These are phyloP conservation scores for Tetrapisispora fleetii DNA, from an alignment of 805 yeast genomes.

Conservation along the genomic window DNA sequence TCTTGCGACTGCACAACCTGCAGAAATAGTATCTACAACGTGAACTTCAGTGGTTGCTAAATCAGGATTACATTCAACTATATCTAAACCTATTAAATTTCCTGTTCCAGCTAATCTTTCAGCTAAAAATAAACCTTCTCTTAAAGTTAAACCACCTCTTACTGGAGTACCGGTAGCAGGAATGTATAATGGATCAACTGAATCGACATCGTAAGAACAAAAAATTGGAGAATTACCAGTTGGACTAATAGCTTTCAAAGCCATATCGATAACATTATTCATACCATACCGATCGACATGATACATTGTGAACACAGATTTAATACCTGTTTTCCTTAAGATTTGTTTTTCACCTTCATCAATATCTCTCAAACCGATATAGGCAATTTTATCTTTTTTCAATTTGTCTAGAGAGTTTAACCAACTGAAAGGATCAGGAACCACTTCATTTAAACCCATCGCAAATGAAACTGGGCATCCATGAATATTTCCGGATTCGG, in stretches of 20 bases:
- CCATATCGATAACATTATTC: conserved; percentile 85
- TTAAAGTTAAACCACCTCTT: conserved; percentile 85
- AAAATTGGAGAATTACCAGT: conserved; percentile 67
- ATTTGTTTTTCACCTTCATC: conserved; percentile 77
- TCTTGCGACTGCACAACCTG: conserved; percentile 84
- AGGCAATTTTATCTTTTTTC: conserved; percentile 64
- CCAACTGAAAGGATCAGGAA: conserved; percentile 4
- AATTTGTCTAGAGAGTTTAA: conserved; percentile 43
- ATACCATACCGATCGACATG: conserved; percentile 93
- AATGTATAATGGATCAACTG: conserved; percentile 86
- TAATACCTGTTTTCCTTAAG: conserved; percentile 57
- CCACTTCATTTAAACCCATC: conserved; percentile 58
- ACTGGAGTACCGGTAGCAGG: conserved; percentile 99
- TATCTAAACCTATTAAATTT: conserved; percentile 75
- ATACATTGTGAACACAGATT: conserved; percentile 81
- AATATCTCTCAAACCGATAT: conserved; percentile 90
- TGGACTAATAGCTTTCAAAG: conserved; percentile 69
- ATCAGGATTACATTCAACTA: conserved; percentile 89
- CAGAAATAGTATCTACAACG: conserved; percentile 72
- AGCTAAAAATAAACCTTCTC: conserved; percentile 88
- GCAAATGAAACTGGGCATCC: conserved; percentile 94
- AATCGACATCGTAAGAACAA: conserved; percentile 91
- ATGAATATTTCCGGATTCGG: conserved; percentile 85
- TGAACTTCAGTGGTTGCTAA: conserved; percentile 71
- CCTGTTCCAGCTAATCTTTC: conserved; percentile 91